These are phyloP conservation scores for Beta lomatogona DNA, from an alignment of 179 eudicot species.

Conservation along the genomic window DNA sequence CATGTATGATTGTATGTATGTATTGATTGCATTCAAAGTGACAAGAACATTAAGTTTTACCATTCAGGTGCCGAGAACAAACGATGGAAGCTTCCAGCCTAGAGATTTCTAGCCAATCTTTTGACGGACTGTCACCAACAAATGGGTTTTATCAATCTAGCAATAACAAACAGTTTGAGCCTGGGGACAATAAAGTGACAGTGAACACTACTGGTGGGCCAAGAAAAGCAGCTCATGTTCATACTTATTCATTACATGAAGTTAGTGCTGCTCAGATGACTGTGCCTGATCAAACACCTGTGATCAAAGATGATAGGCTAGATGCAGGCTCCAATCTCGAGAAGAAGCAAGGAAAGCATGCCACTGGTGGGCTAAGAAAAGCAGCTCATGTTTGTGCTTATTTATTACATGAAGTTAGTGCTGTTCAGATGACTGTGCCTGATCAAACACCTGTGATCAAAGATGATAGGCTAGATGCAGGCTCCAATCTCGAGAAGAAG, in stretches of 20 bases:
- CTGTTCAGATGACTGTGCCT: slow-evolving; percentile 38
- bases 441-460: slow-evolving; percentile 21
- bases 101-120: slow-evolving; percentile 24
- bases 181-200: slow-evolving; percentile 41
- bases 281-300: slow-evolving; percentile 24
- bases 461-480: slow-evolving; percentile 21
- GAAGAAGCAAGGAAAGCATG: slow-evolving; percentile 23
- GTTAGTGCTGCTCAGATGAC: slow-evolving; percentile 41
- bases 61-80: slow-evolving; percentile 26
- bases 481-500: slow-evolving; percentile 11
- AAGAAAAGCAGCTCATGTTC: slow-evolving; percentile 54
- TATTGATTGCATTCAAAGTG: slow-evolving; percentile 13
- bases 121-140: slow-evolving; percentile 25
- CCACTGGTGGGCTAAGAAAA: slow-evolving; percentile 24
- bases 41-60: slow-evolving; percentile 4
- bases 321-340: slow-evolving; percentile 10
- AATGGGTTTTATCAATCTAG: slow-evolving; percentile 38
- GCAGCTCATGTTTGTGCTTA: slow-evolving; percentile 53
- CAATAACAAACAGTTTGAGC: slow-evolving; percentile 50
- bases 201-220: slow-evolving; percentile 46
- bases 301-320: slow-evolving; percentile 24
- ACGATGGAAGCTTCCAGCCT: slow-evolving; percentile 16
- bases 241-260: slow-evolving; percentile 58
- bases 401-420: slow-evolving; percentile 54
- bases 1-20: neutral